Evolutionary conservation across 208 protist species (phyloP).

Genomic region (Eutreptiella sp.): DNA sequence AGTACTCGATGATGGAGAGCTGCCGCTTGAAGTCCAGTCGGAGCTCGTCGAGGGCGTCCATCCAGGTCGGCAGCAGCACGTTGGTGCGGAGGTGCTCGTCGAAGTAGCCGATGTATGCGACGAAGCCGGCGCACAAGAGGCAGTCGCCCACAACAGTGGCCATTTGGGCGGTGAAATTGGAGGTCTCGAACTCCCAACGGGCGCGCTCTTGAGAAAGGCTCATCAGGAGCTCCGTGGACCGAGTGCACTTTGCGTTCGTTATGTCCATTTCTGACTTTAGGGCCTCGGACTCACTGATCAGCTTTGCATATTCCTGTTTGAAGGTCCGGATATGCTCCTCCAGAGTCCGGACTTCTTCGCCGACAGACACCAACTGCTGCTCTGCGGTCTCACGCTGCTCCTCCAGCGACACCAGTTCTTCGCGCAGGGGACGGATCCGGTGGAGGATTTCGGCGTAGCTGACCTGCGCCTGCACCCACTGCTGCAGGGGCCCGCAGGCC

Average conservation of each 20-base stretch:
- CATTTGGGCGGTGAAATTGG: conserved; percentile 71
- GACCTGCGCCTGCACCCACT: conserved; percentile 92
- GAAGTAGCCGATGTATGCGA: conserved; percentile 97
- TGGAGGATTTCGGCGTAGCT: conserved; percentile 85
- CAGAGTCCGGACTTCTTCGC: conserved; percentile 69
- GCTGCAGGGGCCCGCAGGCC: conserved; percentile 91
- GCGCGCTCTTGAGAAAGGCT: conserved; percentile 82
- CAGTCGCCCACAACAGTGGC: conserved; percentile 89
- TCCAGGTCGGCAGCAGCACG: conserved; percentile 77
- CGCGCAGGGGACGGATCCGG: conserved; percentile 81
- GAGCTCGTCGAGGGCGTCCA: conserved; percentile 48
- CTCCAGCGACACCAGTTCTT: conserved; percentile 79
- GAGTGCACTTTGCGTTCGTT: conserved; percentile 76
- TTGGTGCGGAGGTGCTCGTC: conserved; percentile 82
- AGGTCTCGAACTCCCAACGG: conserved; percentile 84
- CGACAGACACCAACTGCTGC: conserved; percentile 46
- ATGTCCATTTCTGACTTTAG: conserved; percentile 76
- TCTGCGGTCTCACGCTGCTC: conserved; percentile 55
- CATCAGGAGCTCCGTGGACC: conserved; percentile 79
- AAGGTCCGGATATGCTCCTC: conserved; percentile 72
- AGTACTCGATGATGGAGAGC: conserved; percentile 79
- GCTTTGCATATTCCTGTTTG: conserved; percentile 86
- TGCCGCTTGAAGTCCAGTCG: conserved; percentile 65
- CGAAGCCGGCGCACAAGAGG: conserved; percentile 85
- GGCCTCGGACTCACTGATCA: conserved; percentile 79